Base-by-base conservation (phyloP, 169 alveolate species). In the Eimeria brunetti region DNA sequence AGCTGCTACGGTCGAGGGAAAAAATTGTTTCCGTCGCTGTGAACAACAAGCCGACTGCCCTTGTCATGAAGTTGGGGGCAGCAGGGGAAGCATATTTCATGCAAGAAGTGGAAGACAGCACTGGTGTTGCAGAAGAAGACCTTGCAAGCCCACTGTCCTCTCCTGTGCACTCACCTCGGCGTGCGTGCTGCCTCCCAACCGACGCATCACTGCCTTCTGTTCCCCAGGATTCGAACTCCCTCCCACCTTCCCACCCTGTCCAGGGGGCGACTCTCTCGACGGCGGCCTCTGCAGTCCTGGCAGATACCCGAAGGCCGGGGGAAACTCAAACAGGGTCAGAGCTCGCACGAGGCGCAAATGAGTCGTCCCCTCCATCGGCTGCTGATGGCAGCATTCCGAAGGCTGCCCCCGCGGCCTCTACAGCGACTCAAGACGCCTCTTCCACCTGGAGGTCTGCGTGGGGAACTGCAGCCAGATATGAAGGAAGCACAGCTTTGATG, bases 1-100 rank as follows among this genome's bases (percentile, higher is more conserved):
- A 99, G 97, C 97, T 99, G 53, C 97, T 99, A 46, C 97, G 98
- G 46, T 98, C 99, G 24, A 96, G 99, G 33, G 99, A 98, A 93
- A 99, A 99, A 95, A 96, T 96, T 33, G 97, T 99, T n/a, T 97
- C 98, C 4, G 96, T 99, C 12, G 91, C 97, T 36, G 99, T 99
- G 30, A 99, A 99, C 96, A 99, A 99, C 27, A 95, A 98, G 91
- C 98, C 96, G n/a, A 97, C 99, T 33, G 97, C 96, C 86, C 89
- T 99, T 46, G 96, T 97, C 62, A 99, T 99, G 99, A 98, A 98
- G 94, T 97, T 99, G 88, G 99, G 99, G 1, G 98, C 99, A 5
- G 99, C 99, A 16, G 99, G 99, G 12, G 99, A 99, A 96, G 99
- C 99, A 3, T 99, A 96, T 94, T 99, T 99, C 97, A 97, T 98